Evolutionary conservation across 1,139 yeast species (phyloP).

Genomic region (Debaryomyces psychrophilus): DNA sequence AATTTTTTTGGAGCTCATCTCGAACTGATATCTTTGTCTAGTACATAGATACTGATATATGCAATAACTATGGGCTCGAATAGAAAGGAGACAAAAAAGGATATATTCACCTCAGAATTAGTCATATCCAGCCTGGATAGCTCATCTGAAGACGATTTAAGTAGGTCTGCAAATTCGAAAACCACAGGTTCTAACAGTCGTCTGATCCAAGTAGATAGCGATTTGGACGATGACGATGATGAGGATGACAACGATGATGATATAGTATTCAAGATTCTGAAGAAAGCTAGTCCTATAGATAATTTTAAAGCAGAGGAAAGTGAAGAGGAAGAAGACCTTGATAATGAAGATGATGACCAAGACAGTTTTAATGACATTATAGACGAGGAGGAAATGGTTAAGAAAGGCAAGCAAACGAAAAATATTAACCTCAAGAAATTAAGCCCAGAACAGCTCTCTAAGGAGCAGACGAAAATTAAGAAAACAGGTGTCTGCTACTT

Average conservation of each 20-base stretch:
- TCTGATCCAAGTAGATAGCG: constrained; percentile 7
- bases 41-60: not conserved
- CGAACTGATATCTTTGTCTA: not conserved
- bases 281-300: constrained; percentile 13
- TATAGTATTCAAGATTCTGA: constrained; percentile 14
- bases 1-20: constrained; percentile 6
- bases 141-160: not conserved
- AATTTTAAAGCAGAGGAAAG: constrained; percentile 16
- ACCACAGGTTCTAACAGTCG: constrained; percentile 15
- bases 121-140: not conserved
- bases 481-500: constrained; percentile 90
- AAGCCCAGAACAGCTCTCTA: constrained; percentile 55
- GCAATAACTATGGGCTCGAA: not conserved
- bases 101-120: not conserved
- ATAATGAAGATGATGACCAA: constrained; percentile 16
- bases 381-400: constrained; percentile 23
- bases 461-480: constrained; percentile 60
- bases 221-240: constrained; percentile 17
- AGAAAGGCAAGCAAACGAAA: constrained; percentile 24
- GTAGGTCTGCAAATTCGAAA: not conserved
- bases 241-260: constrained; percentile 14
- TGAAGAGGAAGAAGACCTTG: constrained; percentile 14
- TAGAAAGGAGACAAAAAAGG: not conserved
- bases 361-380: constrained; percentile 16
- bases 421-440: constrained; percentile 49